Conservation (phyloP, 305 asterid genomes). For the Ajuga reptans region DNA sequence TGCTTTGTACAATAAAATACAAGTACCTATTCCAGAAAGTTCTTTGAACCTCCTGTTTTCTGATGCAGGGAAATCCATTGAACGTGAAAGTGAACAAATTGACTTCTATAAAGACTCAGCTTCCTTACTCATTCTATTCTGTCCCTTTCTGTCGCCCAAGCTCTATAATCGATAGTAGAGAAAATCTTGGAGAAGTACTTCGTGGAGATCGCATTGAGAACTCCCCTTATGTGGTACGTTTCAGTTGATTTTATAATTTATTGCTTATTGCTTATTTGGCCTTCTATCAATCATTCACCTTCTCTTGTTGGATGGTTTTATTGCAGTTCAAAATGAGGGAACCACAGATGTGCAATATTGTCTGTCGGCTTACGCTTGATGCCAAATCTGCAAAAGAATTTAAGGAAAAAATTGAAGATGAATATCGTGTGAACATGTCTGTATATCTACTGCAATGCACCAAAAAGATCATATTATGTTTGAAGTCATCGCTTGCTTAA, state of each 20-base stretch:
- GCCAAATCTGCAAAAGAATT: conserved; percentile 46
- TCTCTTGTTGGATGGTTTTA: conserved; percentile 4
- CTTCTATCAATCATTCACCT: conserved; percentile 7
- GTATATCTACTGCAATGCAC: conserved; percentile 19
- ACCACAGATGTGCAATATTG: conserved; percentile 55
- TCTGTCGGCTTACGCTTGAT: conserved; percentile 43
- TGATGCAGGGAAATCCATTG: conserved; percentile 46
- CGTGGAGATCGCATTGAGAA: conserved; percentile 80
- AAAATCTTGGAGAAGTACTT: conserved; percentile 75
- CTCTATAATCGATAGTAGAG: conserved; percentile 50
- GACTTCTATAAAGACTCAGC: conserved; percentile 65
- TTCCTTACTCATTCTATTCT: conserved; percentile 61
- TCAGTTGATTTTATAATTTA: not conserved
- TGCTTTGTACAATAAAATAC: not conserved
- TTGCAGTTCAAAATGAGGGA: conserved; percentile 70
- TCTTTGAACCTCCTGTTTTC: too few relatives aligned
- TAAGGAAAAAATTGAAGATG: conserved; percentile 56
- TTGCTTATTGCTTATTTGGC: not conserved
- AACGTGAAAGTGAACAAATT: conserved; percentile 66
- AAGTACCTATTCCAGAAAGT: not conserved
- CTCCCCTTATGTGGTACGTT: conserved; percentile 49
- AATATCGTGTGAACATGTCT: conserved; percentile 65
- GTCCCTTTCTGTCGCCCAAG: conserved; percentile 53
- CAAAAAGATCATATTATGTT: not conserved
- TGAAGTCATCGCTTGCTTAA: not conserved